Percentiles rank a stretch among this genome's conserved stretches.
phyloP scores from a whole-genome alignment of 768 basidiomycete species.

The Russula earlei region DNA sequence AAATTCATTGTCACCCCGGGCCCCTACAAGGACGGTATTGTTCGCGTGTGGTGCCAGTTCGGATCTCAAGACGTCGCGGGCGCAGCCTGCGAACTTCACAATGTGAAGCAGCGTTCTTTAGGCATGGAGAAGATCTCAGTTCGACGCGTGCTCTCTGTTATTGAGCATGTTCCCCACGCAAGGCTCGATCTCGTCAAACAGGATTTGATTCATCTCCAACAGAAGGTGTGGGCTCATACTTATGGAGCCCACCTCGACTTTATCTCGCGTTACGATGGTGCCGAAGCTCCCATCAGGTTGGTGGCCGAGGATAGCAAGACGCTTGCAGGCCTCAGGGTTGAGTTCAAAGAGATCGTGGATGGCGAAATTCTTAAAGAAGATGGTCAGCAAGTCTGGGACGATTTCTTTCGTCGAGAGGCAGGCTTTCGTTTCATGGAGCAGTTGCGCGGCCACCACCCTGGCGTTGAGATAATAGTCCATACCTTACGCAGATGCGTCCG shows the following conservation, averaged over 20 bases:
- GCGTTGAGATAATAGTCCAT: constrained; percentile 38
- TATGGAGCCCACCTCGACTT: constrained; percentile 27
- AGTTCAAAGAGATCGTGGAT: constrained; percentile 50
- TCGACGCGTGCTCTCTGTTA: constrained; percentile 44
- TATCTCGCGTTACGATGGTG: constrained; percentile 15
- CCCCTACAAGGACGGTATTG: constrained; percentile 40
- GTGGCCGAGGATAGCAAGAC: constrained; percentile 40
- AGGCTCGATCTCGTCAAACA: constrained; percentile 33
- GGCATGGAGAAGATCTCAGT: constrained; percentile 42
- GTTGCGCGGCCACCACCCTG: constrained; percentile 32
- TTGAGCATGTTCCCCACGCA: constrained; percentile 32
- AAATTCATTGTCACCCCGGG: constrained; percentile 40
- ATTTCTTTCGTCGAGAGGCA: constrained; percentile 39
- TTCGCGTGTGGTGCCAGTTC: constrained; percentile 51
- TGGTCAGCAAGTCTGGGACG: constrained; percentile 53
- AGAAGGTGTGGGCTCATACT: constrained; percentile 27
- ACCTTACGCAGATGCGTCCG: constrained; percentile 35
- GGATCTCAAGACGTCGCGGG: constrained; percentile 42
- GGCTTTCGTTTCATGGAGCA: constrained; percentile 39
- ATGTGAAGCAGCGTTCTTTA: constrained; percentile 35
- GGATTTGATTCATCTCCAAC: constrained; percentile 40
- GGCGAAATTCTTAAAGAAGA: constrained; percentile 50
- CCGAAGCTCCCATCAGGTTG: constrained; percentile 33
- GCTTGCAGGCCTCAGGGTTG: constrained; percentile 46
- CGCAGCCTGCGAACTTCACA: constrained; percentile 41